Evolutionary conservation across 2,329 filamentous ascomycete species (phyloP), one percentile per base, ranked within the genome.

Genomic region (Colletotrichum coccodes): DNA sequence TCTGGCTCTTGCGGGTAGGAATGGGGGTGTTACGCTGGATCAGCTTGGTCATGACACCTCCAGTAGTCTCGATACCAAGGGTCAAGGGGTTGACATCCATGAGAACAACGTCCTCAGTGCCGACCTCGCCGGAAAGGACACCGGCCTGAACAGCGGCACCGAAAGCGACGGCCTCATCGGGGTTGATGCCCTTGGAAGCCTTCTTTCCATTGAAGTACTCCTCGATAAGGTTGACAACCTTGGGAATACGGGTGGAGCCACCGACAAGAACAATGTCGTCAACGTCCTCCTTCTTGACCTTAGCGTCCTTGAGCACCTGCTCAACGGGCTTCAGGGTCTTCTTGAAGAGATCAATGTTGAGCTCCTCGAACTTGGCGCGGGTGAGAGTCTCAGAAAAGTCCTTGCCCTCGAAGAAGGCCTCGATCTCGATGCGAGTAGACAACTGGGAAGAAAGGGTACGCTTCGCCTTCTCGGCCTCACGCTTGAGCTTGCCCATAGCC

Each of bases 401-500:
- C 75, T 97, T 92, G 86, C 96, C 96, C 76, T 97, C 91, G 85
- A 94, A 92, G 92, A 99, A 97, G 75, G 94, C 92, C 84, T 99
- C 96, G 73, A 99, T 98, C 86, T 98, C 96, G 75, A 97, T 94
- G 76, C 94, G 93, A 74, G 94, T 94, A 73, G 92, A 94, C 91
- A 94, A 95, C 86, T 97, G 94, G 74, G 94, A 96, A 79, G 93
- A 97, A 65, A 99, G 91, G 76, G 95, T 97, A 79, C 96, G 94
- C 93, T 99, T 99, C 85, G 96, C 96, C 91, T 98, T 98, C 85
- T 99, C 96, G 76, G 96, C 95, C 85, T 98, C 96, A 77, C 96
- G 95, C 94, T 98, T 98, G 76, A 99, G 90, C 88, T 98, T 99
- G 86, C 95, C 94, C 95, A 98, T 98, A 74, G 95, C 92, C 93